Evolutionary conservation across 2,329 filamentous ascomycete species (phyloP).

Genomic region (Acarospora socialis): DNA sequence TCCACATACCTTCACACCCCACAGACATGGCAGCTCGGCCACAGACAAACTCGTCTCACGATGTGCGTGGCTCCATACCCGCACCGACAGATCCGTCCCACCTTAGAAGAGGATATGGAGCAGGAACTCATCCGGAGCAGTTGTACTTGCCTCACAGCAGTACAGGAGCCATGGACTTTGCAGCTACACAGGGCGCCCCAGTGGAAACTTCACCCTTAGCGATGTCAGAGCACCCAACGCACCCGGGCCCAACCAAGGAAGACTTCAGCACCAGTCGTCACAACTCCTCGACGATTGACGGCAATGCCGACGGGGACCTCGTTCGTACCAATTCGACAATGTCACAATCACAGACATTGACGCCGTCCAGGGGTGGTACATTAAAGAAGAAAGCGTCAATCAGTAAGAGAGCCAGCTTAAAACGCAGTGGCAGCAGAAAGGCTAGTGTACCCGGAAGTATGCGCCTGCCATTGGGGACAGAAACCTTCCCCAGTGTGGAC

Average conservation of each 20-base stretch:
- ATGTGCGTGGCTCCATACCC: slow-evolving; percentile 22
- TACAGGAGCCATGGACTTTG: slow-evolving; percentile 17
- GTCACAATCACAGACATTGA: slow-evolving; percentile 26
- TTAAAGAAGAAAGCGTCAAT: slow-evolving; percentile 80
- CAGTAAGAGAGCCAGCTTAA: slow-evolving; percentile 57
- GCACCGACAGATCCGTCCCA: slow-evolving; percentile 19
- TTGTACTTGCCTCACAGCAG: not conserved
- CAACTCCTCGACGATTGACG: slow-evolving; percentile 19
- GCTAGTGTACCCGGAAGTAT: slow-evolving; percentile 81
- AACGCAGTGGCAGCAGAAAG: slow-evolving; percentile 63
- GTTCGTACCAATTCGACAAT: slow-evolving; percentile 28
- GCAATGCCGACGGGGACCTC: slow-evolving; percentile 15
- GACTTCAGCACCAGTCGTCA: slow-evolving; percentile 25
- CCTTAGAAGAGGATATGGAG: slow-evolving; percentile 22
- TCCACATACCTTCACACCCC: slow-evolving; percentile 17
- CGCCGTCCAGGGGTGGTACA: slow-evolving; percentile 48
- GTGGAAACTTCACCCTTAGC: slow-evolving; percentile 21
- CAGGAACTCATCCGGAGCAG: slow-evolving; percentile 12
- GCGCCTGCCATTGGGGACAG: slow-evolving; percentile 52
- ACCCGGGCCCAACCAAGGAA: slow-evolving; percentile 27
- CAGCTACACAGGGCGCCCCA: slow-evolving; percentile 21
- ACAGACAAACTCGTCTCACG: slow-evolving; percentile 27
- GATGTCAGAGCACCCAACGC: slow-evolving; percentile 10
- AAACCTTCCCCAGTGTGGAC: slow-evolving; percentile 29
- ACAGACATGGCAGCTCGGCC: slow-evolving; percentile 26